These are phyloP conservation scores for Monosporascus sp. DNA, from an alignment of 2,329 filamentous ascomycete species.

Conservation along the genomic window DNA sequence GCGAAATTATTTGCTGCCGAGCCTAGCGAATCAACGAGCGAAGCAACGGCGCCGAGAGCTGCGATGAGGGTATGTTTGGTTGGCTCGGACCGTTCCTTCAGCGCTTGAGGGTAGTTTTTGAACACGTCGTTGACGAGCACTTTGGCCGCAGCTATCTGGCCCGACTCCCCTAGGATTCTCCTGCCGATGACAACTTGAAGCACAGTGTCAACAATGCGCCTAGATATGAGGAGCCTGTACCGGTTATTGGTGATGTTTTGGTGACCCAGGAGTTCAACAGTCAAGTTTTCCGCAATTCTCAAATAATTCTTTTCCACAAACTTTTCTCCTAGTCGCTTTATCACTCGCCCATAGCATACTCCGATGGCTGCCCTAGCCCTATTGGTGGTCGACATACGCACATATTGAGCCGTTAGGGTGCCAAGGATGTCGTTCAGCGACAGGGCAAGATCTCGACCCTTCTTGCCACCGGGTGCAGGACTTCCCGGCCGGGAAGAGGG, in stretches of 20 bases:
- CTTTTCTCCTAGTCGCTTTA: constrained; percentile 73
- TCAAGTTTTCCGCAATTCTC: constrained; percentile 74
- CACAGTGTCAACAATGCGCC: constrained; percentile 78
- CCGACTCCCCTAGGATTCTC: constrained; percentile 81
- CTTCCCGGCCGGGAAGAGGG: constrained; percentile 61
- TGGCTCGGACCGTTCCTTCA: constrained; percentile 84
- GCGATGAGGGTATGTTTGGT: constrained; percentile 80
- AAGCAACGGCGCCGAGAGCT: constrained; percentile 71
- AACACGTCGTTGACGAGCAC: constrained; percentile 80
- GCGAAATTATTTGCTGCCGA: constrained; percentile 76
- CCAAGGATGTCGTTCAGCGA: constrained; percentile 73
- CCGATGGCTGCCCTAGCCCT: constrained; percentile 76
- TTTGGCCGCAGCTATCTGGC: constrained; percentile 77
- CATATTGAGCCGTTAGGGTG: constrained; percentile 75
- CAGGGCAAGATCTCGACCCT: constrained; percentile 66
- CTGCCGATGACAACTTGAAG: constrained; percentile 78
- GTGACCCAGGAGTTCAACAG: constrained; percentile 74
- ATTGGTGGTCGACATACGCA: constrained; percentile 72
- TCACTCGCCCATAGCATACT: constrained; percentile 77
- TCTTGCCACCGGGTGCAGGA: constrained; percentile 60
- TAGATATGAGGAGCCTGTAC: constrained; percentile 78
- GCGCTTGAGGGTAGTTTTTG: constrained; percentile 87
- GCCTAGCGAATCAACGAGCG: constrained; percentile 73
- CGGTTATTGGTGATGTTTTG: constrained; percentile 74
- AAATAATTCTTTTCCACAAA: constrained; percentile 80